Percentiles rank a stretch among this genome's conserved stretches.
Conservation (phyloP, 257 asterid species). For the Ocimum tenuiflorum region DNA sequence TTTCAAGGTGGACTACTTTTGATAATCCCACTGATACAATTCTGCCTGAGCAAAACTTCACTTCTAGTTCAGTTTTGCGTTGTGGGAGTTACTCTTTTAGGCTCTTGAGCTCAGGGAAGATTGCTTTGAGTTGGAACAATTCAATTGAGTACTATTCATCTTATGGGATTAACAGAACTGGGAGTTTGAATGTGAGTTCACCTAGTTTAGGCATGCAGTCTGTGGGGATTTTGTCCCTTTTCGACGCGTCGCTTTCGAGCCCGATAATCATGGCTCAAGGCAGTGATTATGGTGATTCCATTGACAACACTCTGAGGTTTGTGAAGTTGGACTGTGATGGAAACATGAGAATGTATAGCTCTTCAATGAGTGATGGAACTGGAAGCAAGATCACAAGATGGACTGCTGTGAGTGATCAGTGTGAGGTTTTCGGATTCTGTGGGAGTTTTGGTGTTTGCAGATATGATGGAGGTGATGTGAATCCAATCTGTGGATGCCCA, state of each 20-base stretch:
- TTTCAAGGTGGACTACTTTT: conserved; percentile 53
- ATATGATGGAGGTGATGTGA: conserved; percentile 28
- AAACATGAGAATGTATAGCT: conserved; percentile 64
- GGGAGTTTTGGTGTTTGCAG: conserved; percentile 68
- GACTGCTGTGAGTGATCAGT: conserved; percentile 72
- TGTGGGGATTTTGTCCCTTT: conserved; percentile 42
- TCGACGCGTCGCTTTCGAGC: conserved; percentile 32
- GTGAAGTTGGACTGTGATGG: conserved; percentile 73
- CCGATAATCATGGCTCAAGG: conserved; percentile 40
- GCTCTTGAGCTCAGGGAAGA: conserved; percentile 30
- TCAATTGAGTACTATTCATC: conserved; percentile 34
- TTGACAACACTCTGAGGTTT: conserved; percentile 33
- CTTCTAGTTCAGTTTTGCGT: conserved; percentile 25
- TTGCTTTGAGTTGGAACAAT: conserved; percentile 51
- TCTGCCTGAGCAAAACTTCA: conserved; percentile 56
- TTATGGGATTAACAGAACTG: conserved; percentile 35
- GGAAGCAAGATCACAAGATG: conserved; percentile 40
- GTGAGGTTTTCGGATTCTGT: conserved; percentile 65
- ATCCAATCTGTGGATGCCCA: conserved; percentile 55
- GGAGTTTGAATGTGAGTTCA: conserved; percentile 29
- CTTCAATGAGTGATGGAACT: conserved; percentile 36
- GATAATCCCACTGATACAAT: conserved; percentile 62
- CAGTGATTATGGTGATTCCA: conserved; percentile 51
- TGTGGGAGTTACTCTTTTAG: conserved; percentile 53
- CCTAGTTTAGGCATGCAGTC: conserved; percentile 49